These are phyloP conservation scores for Xylaria sp. DNA, from an alignment of 2,329 filamentous ascomycete species.

Conservation along the genomic window DNA sequence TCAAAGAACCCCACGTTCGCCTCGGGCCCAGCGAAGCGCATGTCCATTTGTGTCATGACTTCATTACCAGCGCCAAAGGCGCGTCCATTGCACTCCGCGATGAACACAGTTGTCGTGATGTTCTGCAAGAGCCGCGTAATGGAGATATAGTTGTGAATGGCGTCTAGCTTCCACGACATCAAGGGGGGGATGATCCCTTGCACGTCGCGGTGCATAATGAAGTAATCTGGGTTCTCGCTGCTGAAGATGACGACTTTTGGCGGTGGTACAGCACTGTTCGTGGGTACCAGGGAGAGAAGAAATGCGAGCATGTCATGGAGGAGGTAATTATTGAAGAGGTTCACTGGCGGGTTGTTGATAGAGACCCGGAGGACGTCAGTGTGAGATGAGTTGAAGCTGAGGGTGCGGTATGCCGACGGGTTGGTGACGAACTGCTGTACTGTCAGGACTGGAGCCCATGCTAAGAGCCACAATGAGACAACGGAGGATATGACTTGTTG, in stretches of 20 bases:
- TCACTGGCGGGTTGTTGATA: background rate
- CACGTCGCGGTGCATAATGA: background rate
- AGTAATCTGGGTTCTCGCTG: background rate
- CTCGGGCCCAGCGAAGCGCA: conserved; percentile 19
- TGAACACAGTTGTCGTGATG: conserved; percentile 23
- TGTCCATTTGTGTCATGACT: conserved; percentile 23
- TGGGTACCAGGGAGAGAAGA: background rate
- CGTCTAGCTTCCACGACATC: background rate
- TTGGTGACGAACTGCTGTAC: background rate
- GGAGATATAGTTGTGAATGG: background rate
- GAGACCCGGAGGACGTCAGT: background rate
- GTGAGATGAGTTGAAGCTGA: background rate
- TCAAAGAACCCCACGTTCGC: conserved; percentile 18
- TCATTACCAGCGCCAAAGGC: conserved; percentile 28
- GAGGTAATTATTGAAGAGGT: background rate
- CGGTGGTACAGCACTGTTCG: background rate
- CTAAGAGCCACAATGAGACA: background rate
- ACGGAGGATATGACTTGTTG: background rate
- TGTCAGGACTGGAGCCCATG: background rate
- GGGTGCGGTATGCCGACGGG: background rate
- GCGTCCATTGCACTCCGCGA: conserved; percentile 26
- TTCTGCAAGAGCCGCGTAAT: conserved; percentile 22
- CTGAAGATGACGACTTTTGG: background rate
- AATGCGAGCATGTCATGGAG: background rate
- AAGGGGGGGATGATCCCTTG: background rate